Percentiles rank a stretch among this genome's conserved stretches.
Conservation (phyloP, 163 green algal genomes). For the Scenedesmus sp. region DNA sequence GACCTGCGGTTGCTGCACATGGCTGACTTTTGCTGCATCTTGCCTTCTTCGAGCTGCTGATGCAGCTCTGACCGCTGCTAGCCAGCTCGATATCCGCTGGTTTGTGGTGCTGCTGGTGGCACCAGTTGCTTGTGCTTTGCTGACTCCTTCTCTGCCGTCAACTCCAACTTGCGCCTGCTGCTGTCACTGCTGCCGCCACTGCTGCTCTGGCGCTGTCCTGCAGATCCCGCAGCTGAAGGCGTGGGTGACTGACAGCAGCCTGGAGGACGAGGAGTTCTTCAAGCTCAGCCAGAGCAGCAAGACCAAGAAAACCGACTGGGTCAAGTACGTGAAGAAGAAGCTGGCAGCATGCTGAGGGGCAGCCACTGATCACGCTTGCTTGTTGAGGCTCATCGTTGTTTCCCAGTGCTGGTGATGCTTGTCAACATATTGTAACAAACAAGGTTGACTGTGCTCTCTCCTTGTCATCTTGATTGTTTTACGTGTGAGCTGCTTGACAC, state of each 20-base stretch:
- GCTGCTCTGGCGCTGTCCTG: not conserved
- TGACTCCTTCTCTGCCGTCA: not conserved
- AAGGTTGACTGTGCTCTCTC: too few relatives aligned
- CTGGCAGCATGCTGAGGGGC: conserved; percentile 7
- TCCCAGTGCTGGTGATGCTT: not conserved
- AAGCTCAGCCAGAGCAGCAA: conserved; percentile 43
- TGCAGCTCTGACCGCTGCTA: too few relatives aligned
- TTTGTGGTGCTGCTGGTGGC: not conserved
- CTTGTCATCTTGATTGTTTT: too few relatives aligned
- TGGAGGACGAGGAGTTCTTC: conserved; percentile 55
- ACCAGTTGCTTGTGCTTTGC: not conserved
- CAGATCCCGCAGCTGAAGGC: conserved; percentile 48
- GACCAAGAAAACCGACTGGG: conserved; percentile 51
- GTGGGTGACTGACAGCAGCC: conserved; percentile 46
- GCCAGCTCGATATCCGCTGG: not conserved
- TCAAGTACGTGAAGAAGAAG: conserved; percentile 40
- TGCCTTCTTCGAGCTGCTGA: too few relatives aligned
- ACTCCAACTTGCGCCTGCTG: not conserved
- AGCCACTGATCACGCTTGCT: too few relatives aligned
- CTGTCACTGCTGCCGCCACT: conserved; percentile 23
- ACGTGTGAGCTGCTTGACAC: too few relatives aligned
- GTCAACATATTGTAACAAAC: too few relatives aligned
- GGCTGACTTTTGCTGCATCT: too few relatives aligned
- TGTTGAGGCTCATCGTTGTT: too few relatives aligned
- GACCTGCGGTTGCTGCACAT: too few relatives aligned